These are phyloP conservation scores for Pseudogymnoascus sp. DNA, from an alignment of 2,329 filamentous ascomycete species.

Conservation along the genomic window DNA sequence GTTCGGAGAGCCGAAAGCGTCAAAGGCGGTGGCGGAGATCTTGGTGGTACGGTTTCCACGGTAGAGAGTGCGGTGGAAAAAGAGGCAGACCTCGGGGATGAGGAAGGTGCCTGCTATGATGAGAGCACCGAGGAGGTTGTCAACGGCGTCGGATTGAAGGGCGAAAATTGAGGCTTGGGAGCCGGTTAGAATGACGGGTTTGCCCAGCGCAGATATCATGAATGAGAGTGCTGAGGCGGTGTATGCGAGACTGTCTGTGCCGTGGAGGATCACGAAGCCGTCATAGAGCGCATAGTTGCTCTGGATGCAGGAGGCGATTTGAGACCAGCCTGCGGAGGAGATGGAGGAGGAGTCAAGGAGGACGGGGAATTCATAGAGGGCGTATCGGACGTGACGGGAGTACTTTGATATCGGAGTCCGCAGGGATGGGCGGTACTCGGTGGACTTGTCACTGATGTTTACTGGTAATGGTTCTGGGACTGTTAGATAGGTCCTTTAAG, in stretches of 20 bases:
- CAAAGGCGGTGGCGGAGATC: constrained; percentile 59
- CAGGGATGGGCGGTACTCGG: constrained; percentile 24
- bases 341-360: constrained; percentile 66
- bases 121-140: constrained; percentile 62
- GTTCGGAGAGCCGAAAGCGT: constrained; percentile 62
- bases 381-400: constrained; percentile 57
- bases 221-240: constrained; percentile 65
- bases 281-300: constrained; percentile 63
- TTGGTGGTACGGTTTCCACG: constrained; percentile 64
- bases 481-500: neutral
- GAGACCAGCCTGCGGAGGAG: constrained; percentile 61
- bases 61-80: constrained; percentile 65
- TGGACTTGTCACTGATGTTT: constrained; percentile 21
- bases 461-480: constrained; percentile 26
- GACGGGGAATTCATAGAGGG: constrained; percentile 60
- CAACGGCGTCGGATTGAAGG: constrained; percentile 63
- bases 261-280: constrained; percentile 64
- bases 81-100: constrained; percentile 67
- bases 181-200: constrained; percentile 61
- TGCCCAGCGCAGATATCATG: constrained; percentile 65
- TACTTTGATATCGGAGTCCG: constrained; percentile 58
- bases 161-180: constrained; percentile 61
- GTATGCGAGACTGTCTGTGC: constrained; percentile 63
- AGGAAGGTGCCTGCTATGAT: constrained; percentile 67
- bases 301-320: constrained; percentile 52